A percentile compares a stretch with the other conserved stretches of the same genome.
phyloP scores from a whole-genome alignment of 108 stramenopile species.

The Skeletonema costatum region DNA sequence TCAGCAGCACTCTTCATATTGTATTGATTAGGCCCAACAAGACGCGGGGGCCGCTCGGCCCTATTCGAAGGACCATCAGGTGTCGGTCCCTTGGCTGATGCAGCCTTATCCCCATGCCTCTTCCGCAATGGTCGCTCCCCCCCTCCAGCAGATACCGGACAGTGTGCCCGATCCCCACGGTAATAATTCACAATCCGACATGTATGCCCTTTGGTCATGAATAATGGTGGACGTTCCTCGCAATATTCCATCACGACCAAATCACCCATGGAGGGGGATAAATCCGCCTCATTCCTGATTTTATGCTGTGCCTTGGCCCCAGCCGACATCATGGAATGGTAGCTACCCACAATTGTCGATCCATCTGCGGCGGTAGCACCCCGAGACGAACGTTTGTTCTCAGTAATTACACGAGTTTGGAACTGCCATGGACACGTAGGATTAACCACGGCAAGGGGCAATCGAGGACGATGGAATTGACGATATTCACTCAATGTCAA shows the following conservation, averaged over 20 bases:
- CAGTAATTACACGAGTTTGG: constrained; percentile 56
- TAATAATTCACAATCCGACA: constrained; percentile 89
- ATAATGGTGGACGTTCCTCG: constrained; percentile 85
- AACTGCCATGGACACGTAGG: constrained; percentile 81
- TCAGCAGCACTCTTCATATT: constrained; percentile 57
- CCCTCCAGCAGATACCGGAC: constrained; percentile 87
- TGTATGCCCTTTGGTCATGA: constrained; percentile 84
- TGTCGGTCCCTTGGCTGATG: constrained; percentile 15
- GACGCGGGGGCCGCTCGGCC: constrained; percentile 58
- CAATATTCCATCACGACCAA: constrained; percentile 80
- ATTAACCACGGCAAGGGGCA: constrained; percentile 65
- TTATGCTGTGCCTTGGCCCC: constrained; percentile 76
- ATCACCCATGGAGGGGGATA: constrained; percentile 75
- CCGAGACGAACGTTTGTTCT: constrained; percentile 26
- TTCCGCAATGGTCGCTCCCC: constrained; percentile 85
- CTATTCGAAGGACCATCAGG: constrained; percentile 42
- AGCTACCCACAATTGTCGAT: constrained; percentile 58
- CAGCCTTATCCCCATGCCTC: constrained; percentile 60
- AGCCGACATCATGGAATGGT: constrained; percentile 76
- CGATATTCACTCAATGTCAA: constrained; percentile 64
- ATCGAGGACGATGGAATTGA: constrained; percentile 83
- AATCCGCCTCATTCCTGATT: constrained; percentile 80
- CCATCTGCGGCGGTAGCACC: constrained; percentile 41
- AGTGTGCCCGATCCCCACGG: constrained; percentile 81
- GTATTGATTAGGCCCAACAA: constrained; percentile 67